Percentiles rank a stretch among this genome's conserved stretches.
These are phyloP conservation scores for Cenococcum geophilum DNA, from an alignment of 495 filamentous ascomycete species.

Conservation along the genomic window DNA sequence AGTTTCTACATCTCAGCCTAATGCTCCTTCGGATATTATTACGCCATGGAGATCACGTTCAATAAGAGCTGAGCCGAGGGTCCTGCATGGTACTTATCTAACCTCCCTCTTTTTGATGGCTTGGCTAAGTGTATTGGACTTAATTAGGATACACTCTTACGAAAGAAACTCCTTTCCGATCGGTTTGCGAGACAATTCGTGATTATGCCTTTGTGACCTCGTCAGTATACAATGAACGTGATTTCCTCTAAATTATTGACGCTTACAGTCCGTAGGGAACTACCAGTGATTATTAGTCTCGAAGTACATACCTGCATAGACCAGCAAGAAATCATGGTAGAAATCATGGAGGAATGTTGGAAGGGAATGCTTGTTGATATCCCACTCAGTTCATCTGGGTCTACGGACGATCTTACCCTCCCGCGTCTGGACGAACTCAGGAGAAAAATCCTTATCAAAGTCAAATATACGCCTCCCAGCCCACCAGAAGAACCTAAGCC, in stretches of 20 bases:
- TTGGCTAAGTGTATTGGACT: neutral
- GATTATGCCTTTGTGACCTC: constrained; percentile 67
- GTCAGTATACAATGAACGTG: constrained; percentile 17
- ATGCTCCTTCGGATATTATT: constrained; percentile 26
- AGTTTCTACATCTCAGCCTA: constrained; percentile 6
- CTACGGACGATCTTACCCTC: constrained; percentile 48
- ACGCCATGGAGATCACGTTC: constrained; percentile 37
- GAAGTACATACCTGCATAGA: constrained; percentile 75
- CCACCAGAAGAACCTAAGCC: constrained; percentile 30
- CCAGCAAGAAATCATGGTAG: constrained; percentile 83
- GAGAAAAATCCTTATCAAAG: constrained; percentile 84
- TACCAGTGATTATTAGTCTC: constrained; percentile 81
- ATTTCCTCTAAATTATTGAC: neutral
- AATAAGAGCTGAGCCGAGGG: constrained; percentile 58
- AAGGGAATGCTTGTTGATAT: constrained; percentile 59
- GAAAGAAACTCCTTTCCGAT: constrained; percentile 75
- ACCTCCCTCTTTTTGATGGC: neutral
- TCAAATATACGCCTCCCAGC: constrained; percentile 60
- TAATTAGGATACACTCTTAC: constrained; percentile 67
- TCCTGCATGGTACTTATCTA: constrained; percentile 57
- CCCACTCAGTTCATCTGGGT: constrained; percentile 35
- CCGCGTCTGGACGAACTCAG: constrained; percentile 61
- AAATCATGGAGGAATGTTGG: constrained; percentile 81
- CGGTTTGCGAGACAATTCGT: constrained; percentile 72
- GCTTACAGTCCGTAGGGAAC: constrained; percentile 44